Conservation (phyloP, 192 early-diverging fungal species). For the Coemansia sp. region DNA sequence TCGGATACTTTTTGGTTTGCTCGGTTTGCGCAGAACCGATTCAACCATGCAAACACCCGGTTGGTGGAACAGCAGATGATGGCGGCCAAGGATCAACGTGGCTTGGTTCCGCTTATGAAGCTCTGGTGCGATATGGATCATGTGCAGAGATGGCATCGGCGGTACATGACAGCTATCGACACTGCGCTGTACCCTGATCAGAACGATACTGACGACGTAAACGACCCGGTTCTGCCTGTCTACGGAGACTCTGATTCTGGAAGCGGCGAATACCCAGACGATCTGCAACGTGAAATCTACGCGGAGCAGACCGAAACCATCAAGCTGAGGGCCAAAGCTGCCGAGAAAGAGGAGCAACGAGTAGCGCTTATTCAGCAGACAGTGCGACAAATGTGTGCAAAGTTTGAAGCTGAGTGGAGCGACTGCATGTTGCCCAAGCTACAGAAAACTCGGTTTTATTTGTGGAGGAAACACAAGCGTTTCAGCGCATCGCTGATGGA, state of each 20-base stretch:
- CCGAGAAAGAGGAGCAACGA: constrained; percentile 1
- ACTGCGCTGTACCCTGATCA: neutral
- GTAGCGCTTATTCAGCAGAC: constrained; percentile 7
- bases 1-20: no score
- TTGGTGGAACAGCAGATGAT: no score
- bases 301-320: constrained; percentile 9
- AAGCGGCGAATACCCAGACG: constrained; percentile 19
- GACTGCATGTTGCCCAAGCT: constrained; percentile 3
- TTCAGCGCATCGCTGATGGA: constrained; percentile 5
- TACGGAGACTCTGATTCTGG: constrained; percentile 51
- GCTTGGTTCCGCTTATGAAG: no score
- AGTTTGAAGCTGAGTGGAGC: constrained; percentile 25
- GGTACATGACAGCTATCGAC: neutral
- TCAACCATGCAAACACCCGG: no score
- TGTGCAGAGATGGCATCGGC: neutral
- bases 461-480: constrained; percentile 21
- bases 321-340: neutral
- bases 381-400: constrained; percentile 10
- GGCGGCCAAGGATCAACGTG: no score
- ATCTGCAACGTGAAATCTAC: constrained; percentile 22
- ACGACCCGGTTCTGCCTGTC: constrained; percentile 32
- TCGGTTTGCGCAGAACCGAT: no score
- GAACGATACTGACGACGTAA: neutral
- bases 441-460: neutral
- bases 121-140: no score